phyloP scores from a whole-genome alignment of 1,139 yeast species.

The Protomyces lactucae-debilis region DNA sequence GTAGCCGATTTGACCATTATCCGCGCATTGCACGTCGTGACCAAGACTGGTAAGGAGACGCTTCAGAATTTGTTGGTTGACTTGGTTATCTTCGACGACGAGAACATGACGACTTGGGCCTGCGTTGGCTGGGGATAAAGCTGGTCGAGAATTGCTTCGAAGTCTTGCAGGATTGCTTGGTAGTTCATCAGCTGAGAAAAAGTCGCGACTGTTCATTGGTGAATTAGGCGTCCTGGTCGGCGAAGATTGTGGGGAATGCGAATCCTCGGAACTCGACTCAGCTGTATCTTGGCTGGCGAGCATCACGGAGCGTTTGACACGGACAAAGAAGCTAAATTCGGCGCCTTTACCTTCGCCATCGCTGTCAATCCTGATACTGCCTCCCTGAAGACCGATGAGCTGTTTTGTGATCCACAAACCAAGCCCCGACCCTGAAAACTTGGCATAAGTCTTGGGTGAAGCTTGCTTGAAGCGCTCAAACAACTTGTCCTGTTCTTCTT shows the following conservation, averaged over 20 bases:
- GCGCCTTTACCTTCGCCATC: slow-evolving; percentile 28
- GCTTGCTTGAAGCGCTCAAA: slow-evolving; percentile 33
- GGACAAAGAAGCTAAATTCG: slow-evolving; percentile 30
- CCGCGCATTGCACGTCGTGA: background rate
- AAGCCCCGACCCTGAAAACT: slow-evolving; percentile 33
- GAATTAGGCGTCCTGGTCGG: background rate
- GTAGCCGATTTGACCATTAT: background rate
- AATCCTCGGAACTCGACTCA: background rate
- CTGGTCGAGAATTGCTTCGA: background rate
- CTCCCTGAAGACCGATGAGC: slow-evolving; percentile 33
- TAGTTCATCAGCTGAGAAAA: background rate
- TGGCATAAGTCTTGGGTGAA: slow-evolving; percentile 32
- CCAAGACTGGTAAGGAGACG: background rate
- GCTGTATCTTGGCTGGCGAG: background rate
- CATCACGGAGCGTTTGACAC: background rate
- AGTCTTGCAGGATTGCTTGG: background rate
- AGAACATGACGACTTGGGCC: background rate
- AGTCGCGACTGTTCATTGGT: background rate
- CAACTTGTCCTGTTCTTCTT: slow-evolving; percentile 1
- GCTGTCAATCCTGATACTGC: slow-evolving; percentile 31
- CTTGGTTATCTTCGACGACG: background rate
- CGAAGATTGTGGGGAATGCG: too few relatives aligned
- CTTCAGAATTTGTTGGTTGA: background rate
- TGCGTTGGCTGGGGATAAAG: background rate
- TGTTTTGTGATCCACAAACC: slow-evolving; percentile 32